phyloP scores from a whole-genome alignment of 2,329 filamentous ascomycete species.

The Aureobasidium sp. region DNA sequence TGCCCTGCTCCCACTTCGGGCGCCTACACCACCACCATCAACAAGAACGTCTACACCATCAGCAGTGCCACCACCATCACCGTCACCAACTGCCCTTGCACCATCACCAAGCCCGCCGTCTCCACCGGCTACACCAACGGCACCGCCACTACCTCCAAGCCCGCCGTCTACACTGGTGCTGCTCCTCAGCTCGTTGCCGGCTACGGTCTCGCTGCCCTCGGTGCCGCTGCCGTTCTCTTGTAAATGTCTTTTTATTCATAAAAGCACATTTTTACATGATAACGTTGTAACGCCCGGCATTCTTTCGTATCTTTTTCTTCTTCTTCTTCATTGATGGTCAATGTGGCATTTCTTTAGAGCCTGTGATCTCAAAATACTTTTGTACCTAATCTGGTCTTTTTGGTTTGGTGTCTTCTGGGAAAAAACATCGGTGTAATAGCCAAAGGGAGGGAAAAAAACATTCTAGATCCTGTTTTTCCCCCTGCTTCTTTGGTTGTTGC shows the following conservation, averaged over 20 bases:
- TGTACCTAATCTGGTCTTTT: slow-evolving; percentile 4
- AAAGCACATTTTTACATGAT: not conserved
- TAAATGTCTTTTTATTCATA: not conserved
- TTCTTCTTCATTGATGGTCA: not conserved
- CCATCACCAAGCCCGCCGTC: slow-evolving; percentile 1
- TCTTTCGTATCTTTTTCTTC: not conserved
- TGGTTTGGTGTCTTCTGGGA: not conserved
- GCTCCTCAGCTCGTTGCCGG: slow-evolving; percentile 3
- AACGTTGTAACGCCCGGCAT: not conserved
- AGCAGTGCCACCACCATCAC: slow-evolving; percentile 16
- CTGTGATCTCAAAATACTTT: not conserved
- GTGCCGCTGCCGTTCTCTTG: slow-evolving; percentile 13
- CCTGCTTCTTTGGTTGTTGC: not conserved
- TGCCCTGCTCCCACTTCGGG: slow-evolving; percentile 7
- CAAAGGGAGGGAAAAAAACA: not conserved
- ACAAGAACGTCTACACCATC: slow-evolving; percentile 18
- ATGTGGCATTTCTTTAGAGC: not conserved
- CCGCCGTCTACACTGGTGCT: slow-evolving; percentile 4
- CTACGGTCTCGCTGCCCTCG: slow-evolving; percentile 7
- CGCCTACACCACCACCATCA: slow-evolving; percentile 9
- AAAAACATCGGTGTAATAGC: no score
- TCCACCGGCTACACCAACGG: not conserved
- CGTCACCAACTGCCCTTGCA: slow-evolving; percentile 18
- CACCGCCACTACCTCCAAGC: slow-evolving; percentile 6
- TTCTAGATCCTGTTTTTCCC: not conserved